Percentiles rank a stretch among this genome's conserved stretches.
phyloP scores from a whole-genome alignment of 306 rosid species.

The Medicago truncatula region MtrunA17r5.0-ANR NC_053045.1:22135001-22135500 shows the following conservation, averaged over 20 bases:
- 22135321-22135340: constrained; percentile 52
- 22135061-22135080: constrained; percentile 50
- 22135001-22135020: constrained; percentile 27
- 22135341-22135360: constrained; percentile 45
- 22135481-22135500: neutral
- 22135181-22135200: constrained; percentile 37
- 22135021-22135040: constrained; percentile 22
- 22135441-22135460: constrained; percentile 21
- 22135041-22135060: constrained; percentile 44
- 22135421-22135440: constrained; percentile 31
- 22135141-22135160: constrained; percentile 36
- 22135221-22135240: constrained; percentile 35
- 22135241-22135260: constrained; percentile 33
- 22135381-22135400: constrained; percentile 25
- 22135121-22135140: constrained; percentile 46
- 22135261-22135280: constrained; percentile 21
- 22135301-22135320: constrained; percentile 48
- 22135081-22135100: constrained; percentile 51
- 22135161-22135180: constrained; percentile 36
- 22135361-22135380: constrained; percentile 33
- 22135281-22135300: constrained; percentile 55
- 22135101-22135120: constrained; percentile 48
- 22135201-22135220: constrained; percentile 27
- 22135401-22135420: constrained; percentile 14
- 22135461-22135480: neutral